Conservation (phyloP, 164 flowering plant species). For the Berberis vulgaris region DNA sequence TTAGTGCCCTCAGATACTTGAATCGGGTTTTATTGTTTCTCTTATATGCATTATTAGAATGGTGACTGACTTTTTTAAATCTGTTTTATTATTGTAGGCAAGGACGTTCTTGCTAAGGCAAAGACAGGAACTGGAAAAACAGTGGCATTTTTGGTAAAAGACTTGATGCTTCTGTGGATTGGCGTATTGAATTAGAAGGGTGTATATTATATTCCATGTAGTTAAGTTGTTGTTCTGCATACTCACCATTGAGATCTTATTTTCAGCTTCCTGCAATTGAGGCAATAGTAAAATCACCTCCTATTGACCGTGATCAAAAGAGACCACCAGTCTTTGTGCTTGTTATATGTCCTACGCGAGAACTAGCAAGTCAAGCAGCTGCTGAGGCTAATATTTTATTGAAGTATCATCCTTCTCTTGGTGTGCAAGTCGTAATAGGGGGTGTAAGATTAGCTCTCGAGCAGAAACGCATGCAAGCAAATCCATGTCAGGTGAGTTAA, state of each 20-base stretch:
- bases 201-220: no score
- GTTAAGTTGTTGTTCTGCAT: neutral
- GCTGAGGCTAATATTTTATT: slow-evolving; percentile 69
- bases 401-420: slow-evolving; percentile 89
- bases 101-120: slow-evolving; percentile 97
- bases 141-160: slow-evolving; percentile 87
- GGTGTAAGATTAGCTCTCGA: slow-evolving; percentile 79
- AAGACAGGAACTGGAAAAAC: slow-evolving; percentile 99
- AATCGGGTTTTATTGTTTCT: no score
- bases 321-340: slow-evolving; percentile 75
- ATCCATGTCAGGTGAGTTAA: slow-evolving; percentile 81
- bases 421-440: slow-evolving; percentile 97
- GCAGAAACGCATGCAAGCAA: slow-evolving; percentile 85
- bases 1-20: no score
- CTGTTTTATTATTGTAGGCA: slow-evolving; percentile 44
- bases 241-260: slow-evolving; percentile 9
- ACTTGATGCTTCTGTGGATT: neutral
- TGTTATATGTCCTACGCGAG: slow-evolving; percentile 94
- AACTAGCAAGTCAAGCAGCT: slow-evolving; percentile 93
- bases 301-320: slow-evolving; percentile 57
- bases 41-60: neutral
- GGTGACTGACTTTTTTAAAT: neutral
- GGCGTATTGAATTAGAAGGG: neutral
- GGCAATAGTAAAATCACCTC: slow-evolving; percentile 51
- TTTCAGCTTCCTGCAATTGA: slow-evolving; percentile 97